These are phyloP conservation scores for Rhynchosporium agropyri DNA, from an alignment of 2,329 filamentous ascomycete species.

Conservation along the genomic window DNA sequence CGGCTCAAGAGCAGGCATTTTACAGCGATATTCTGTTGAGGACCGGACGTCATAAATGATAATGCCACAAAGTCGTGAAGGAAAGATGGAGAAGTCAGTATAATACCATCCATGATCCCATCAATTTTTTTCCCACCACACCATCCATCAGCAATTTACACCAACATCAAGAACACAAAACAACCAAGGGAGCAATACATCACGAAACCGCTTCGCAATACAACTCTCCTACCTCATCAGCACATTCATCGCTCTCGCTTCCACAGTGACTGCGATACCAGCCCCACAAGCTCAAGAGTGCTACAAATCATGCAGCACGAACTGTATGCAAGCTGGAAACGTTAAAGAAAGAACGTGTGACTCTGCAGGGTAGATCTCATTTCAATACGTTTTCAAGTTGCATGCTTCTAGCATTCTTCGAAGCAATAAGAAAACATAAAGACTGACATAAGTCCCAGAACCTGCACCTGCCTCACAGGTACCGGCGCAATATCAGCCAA, in stretches of 20 bases:
- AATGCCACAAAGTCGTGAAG: too few species aligned
- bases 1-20: too few species aligned
- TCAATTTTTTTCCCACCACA: neutral
- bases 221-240: constrained; percentile 6
- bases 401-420: neutral
- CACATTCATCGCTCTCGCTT: constrained; percentile 5
- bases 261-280: neutral
- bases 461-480: constrained; percentile 15
- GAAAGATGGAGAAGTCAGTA: too few species aligned
- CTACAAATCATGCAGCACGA: neutral
- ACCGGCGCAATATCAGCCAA: neutral
- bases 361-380: neutral
- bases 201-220: constrained; percentile 1
- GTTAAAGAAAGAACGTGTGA: constrained; percentile 10
- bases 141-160: neutral
- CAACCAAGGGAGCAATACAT: neutral
- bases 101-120: too few species aligned
- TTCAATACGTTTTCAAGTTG: neutral
- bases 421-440: too few species aligned
- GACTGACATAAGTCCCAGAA: neutral
- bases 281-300: neutral
- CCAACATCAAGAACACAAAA: too few species aligned
- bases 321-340: constrained; percentile 11
- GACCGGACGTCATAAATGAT: too few species aligned
- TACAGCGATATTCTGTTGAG: too few species aligned